Conservation (phyloP, 192 early-diverging fungal species). For the Podila epicladia region DNA sequence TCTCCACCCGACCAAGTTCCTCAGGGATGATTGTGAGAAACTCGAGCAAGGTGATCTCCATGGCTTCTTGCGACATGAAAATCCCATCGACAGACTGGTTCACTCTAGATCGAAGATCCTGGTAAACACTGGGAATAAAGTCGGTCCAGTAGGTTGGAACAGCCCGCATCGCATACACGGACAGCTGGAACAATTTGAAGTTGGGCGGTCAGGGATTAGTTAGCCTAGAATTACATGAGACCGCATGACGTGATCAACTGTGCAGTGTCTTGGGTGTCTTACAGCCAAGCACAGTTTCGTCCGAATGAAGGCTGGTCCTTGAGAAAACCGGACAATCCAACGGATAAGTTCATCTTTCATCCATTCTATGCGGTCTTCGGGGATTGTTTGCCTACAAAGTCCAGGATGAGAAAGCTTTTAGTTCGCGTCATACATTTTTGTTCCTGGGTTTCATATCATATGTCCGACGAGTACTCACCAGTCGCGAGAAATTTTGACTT, state of each 20-base stretch:
- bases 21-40: slow-evolving; percentile 66
- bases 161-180: slow-evolving; percentile 57
- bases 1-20: slow-evolving; percentile 58
- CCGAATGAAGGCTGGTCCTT: slow-evolving; percentile 58
- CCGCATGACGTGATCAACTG: not conserved
- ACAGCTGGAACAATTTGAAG: slow-evolving; percentile 46
- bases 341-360: slow-evolving; percentile 56
- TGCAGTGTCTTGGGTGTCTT: slow-evolving; percentile 5
- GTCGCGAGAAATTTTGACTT: slow-evolving; percentile 65
- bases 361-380: slow-evolving; percentile 62
- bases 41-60: slow-evolving; percentile 56
- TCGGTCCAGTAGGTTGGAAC: slow-evolving; percentile 60
- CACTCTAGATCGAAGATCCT: slow-evolving; percentile 46
- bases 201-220: not conserved
- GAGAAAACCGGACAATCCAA: slow-evolving; percentile 55
- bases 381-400: slow-evolving; percentile 56
- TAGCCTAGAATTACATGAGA: not conserved
- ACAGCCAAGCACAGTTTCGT: slow-evolving; percentile 68
- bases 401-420: not conserved
- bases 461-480: slow-evolving; percentile 48
- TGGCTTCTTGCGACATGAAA: slow-evolving; percentile 14
- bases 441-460: too few relatives aligned
- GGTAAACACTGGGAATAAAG: slow-evolving; percentile 56
- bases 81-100: slow-evolving; percentile 35
- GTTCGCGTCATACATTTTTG: not conserved